These are phyloP conservation scores for Pugionium dolabratum DNA, from an alignment of 345 rosid genomes.

Conservation along the genomic window DNA sequence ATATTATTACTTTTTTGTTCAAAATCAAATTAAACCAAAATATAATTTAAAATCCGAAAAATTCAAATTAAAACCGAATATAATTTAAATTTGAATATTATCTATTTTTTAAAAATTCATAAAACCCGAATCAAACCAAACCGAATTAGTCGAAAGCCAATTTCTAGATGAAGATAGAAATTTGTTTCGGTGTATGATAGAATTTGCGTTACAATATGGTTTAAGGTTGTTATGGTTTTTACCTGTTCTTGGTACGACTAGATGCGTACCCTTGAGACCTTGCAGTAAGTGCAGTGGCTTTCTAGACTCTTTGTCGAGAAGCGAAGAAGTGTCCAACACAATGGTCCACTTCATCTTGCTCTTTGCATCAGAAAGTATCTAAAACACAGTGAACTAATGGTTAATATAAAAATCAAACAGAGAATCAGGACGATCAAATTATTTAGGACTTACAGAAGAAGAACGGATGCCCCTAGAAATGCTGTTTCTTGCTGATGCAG, in stretches of 20 bases:
- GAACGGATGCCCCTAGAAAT: constrained; percentile 41
- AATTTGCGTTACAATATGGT: neutral
- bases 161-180: neutral
- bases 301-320: constrained; percentile 67
- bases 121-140: too few relatives aligned
- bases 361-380: constrained; percentile 48
- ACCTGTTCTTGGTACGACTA: constrained; percentile 80
- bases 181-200: neutral
- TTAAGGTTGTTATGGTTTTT: constrained; percentile 15
- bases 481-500: constrained; percentile 40
- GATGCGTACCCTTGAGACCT: constrained; percentile 80
- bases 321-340: constrained; percentile 69
- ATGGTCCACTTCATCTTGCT: constrained; percentile 66
- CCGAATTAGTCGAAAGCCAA: too few relatives aligned
- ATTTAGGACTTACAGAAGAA: constrained; percentile 48
- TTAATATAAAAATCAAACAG: constrained; percentile 16
- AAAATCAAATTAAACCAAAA: too few relatives aligned
- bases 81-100: too few relatives aligned
- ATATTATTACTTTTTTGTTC: too few relatives aligned
- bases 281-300: constrained; percentile 73
- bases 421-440: constrained; percentile 5
- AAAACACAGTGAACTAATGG: constrained; percentile 29
- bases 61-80: too few relatives aligned
- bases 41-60: too few relatives aligned
- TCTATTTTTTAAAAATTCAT: too few relatives aligned